Percentiles rank a stretch among this genome's conserved stretches.
phyloP scores from a whole-genome alignment of 306 rosid species.

The Morella rubra region DNA sequence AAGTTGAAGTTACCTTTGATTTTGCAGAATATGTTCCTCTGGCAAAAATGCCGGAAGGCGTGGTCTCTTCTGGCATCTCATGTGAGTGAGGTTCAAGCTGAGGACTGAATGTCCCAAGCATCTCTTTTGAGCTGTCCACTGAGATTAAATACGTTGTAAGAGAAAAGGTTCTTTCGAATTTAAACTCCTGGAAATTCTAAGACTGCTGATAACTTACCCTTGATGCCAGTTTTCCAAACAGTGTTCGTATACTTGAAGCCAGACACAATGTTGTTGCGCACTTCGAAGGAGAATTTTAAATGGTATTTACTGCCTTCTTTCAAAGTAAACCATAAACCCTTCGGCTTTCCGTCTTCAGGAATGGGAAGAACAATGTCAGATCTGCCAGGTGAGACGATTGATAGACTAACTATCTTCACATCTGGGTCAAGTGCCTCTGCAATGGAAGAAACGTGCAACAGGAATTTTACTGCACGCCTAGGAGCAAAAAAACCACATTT shows the following conservation, averaged over 20 bases:
- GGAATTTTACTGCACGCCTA: neutral
- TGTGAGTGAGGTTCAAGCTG: slow-evolving; percentile 74
- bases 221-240: slow-evolving; percentile 93
- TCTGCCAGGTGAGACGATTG: slow-evolving; percentile 69
- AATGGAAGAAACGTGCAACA: neutral
- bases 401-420: slow-evolving; percentile 82
- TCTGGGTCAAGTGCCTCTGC: slow-evolving; percentile 86
- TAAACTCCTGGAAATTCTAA: neutral
- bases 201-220: slow-evolving; percentile 43
- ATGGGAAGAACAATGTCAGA: slow-evolving; percentile 72
- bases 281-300: slow-evolving; percentile 72
- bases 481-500: neutral
- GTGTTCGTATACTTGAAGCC: slow-evolving; percentile 94
- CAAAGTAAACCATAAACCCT: slow-evolving; percentile 88
- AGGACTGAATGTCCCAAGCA: slow-evolving; percentile 96
- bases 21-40: slow-evolving; percentile 87
- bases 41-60: slow-evolving; percentile 94
- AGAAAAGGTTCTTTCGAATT: neutral
- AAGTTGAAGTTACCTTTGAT: slow-evolving; percentile 59
- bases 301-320: slow-evolving; percentile 95
- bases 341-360: slow-evolving; percentile 77
- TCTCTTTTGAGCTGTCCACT: slow-evolving; percentile 88
- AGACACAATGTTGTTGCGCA: slow-evolving; percentile 81
- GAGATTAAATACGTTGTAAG: slow-evolving; percentile 25
- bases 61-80: slow-evolving; percentile 85